Percentiles rank a stretch among this genome's conserved stretches.
phyloP scores from a whole-genome alignment of 352 stramenopile genomes.

The Saprolegnia parasitica region DNA sequence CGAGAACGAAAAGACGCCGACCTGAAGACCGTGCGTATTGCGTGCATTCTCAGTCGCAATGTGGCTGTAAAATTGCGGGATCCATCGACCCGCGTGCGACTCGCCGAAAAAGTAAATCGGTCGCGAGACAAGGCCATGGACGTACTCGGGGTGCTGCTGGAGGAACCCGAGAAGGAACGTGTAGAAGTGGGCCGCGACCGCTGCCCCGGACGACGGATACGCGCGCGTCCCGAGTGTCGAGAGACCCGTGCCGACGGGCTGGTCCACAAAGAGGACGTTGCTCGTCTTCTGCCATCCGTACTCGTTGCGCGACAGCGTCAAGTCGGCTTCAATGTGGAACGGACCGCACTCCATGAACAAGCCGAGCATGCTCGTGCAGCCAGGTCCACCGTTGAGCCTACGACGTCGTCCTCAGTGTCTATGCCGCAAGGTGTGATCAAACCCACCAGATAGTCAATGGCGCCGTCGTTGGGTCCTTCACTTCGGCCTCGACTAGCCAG shows the following conservation, averaged over 20 bases:
- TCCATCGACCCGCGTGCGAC: slow-evolving; percentile 96
- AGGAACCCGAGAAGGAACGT: slow-evolving; percentile 92
- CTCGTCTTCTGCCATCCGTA: slow-evolving; percentile 69
- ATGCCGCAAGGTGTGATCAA: neutral
- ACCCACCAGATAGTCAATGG: slow-evolving; percentile 68
- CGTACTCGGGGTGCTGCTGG: slow-evolving; percentile 71
- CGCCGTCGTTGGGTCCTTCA: slow-evolving; percentile 39
- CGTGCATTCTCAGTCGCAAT: slow-evolving; percentile 87
- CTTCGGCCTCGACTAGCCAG: slow-evolving; percentile 62
- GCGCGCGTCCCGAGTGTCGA: slow-evolving; percentile 56
- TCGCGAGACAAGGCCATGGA: slow-evolving; percentile 44
- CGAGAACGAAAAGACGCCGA: too few species aligned
- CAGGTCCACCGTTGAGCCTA: slow-evolving; percentile 74
- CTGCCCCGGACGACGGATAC: slow-evolving; percentile 44
- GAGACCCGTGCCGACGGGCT: slow-evolving; percentile 77
- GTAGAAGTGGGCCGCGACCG: slow-evolving; percentile 85
- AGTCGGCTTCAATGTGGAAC: slow-evolving; percentile 52
- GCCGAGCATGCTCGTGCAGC: slow-evolving; percentile 78
- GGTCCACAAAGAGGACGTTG: slow-evolving; percentile 82
- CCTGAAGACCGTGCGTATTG: slow-evolving; percentile 17
- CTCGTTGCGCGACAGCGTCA: slow-evolving; percentile 55
- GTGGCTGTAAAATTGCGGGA: slow-evolving; percentile 92
- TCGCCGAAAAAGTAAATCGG: slow-evolving; percentile 94
- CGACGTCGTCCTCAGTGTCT: neutral
- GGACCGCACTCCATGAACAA: slow-evolving; percentile 58